A percentile compares a stretch with the other conserved stretches of the same genome.
Conservation (phyloP, 2,329 filamentous ascomycete genomes). For the Colletotrichum viniferum region DNA sequence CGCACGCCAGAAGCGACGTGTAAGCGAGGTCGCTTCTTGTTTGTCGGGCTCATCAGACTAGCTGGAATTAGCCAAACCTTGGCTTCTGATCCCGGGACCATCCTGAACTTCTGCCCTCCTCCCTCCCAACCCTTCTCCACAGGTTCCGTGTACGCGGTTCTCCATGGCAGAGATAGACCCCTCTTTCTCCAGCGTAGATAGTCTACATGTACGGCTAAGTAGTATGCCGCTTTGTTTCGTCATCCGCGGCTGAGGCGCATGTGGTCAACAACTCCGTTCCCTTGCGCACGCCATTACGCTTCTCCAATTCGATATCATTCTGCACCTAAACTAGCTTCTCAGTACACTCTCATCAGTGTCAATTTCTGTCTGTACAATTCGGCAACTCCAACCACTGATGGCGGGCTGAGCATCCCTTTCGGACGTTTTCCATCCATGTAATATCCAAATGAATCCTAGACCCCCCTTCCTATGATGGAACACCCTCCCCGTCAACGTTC, state of each 20-base stretch:
- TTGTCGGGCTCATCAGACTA: neutral
- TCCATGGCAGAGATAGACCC: neutral
- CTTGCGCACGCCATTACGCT: neutral
- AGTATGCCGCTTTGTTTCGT: neutral
- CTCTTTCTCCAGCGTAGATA: conserved; percentile 6
- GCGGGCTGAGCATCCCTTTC: neutral
- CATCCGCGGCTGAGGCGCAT: neutral
- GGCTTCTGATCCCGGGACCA: neutral
- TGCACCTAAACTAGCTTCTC: neutral
- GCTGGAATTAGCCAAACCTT: neutral
- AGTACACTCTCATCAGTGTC: neutral
- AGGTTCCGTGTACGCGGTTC: neutral
- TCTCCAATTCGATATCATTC: neutral
- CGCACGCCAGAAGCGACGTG: neutral
- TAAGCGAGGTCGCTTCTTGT: neutral
- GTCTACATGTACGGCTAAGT: too few relatives aligned
- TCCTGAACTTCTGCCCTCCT: neutral
- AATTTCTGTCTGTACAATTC: neutral
- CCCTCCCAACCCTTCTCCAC: neutral
- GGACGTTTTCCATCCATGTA: neutral
- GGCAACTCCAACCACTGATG: neutral
- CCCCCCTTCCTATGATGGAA: neutral
- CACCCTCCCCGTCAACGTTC: neutral
- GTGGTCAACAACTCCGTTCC: neutral
- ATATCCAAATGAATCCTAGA: neutral